Evolutionary conservation across 768 basidiomycete genomes (phyloP).

Genomic region (Trametes sanguinea): DNA sequence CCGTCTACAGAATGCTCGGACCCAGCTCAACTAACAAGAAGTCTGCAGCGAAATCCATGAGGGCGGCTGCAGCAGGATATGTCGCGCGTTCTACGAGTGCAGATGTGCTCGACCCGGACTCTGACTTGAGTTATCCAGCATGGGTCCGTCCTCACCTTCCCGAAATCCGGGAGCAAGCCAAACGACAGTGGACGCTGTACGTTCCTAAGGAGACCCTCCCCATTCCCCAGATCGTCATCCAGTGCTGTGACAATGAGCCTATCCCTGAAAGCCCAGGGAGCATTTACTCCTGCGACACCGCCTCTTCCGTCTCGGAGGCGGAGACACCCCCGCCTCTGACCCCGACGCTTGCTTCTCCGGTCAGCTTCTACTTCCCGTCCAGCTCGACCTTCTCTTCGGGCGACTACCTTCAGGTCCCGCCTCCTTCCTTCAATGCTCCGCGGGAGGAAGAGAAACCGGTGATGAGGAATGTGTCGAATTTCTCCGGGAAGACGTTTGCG

Average conservation of each 20-base stretch:
- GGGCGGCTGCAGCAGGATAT: neutral
- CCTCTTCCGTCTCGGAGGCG: neutral
- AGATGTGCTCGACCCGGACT: slow-evolving; percentile 5
- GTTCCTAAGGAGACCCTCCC: neutral
- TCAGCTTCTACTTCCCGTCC: slow-evolving; percentile 17
- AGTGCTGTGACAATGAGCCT: slow-evolving; percentile 2
- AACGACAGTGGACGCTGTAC: slow-evolving; percentile 10
- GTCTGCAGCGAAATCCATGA: neutral
- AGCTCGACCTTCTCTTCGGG: slow-evolving; percentile 4
- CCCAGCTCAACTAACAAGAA: neutral
- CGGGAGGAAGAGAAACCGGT: slow-evolving; percentile 9
- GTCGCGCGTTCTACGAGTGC: neutral
- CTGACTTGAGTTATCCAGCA: slow-evolving; percentile 10
- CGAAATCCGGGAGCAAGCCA: slow-evolving; percentile 14
- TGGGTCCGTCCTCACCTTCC: slow-evolving; percentile 19
- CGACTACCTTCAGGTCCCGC: slow-evolving; percentile 17
- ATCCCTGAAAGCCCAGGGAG: slow-evolving; percentile 9
- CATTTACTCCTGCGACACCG: slow-evolving; percentile 10
- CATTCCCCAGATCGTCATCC: slow-evolving; percentile 16
- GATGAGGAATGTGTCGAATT: slow-evolving; percentile 6
- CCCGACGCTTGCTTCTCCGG: slow-evolving; percentile 9
- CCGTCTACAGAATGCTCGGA: neutral
- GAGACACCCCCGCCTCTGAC: slow-evolving; percentile 11
- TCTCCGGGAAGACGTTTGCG: slow-evolving; percentile 11
- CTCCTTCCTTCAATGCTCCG: slow-evolving; percentile 15